phyloP scores from a whole-genome alignment of 2,329 filamentous ascomycete genomes.

The Arthroderma uncinatum region DNA sequence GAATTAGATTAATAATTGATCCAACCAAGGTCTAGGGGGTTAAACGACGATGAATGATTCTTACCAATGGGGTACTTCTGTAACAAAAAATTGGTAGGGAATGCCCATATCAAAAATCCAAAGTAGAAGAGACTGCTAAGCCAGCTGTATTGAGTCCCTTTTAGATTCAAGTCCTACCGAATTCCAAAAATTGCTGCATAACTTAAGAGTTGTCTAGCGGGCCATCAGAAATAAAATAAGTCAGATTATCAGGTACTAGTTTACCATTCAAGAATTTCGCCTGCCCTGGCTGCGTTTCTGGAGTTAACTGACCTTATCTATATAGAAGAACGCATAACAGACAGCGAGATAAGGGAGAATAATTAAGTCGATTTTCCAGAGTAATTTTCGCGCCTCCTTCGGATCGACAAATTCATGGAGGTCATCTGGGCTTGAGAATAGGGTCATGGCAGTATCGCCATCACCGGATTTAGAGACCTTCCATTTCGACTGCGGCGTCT shows the following conservation, averaged over 20 bases:
- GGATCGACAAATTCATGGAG: slow-evolving; percentile 38
- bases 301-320: slow-evolving; percentile 28
- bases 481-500: background rate
- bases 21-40: background rate
- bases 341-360: slow-evolving; percentile 47
- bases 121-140: slow-evolving; percentile 47
- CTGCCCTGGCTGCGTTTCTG: no score
- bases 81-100: slow-evolving; percentile 45
- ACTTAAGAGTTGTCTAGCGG: slow-evolving; percentile 44
- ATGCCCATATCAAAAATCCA: slow-evolving; percentile 44
- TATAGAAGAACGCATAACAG: slow-evolving; percentile 45
- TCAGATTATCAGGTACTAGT: no score
- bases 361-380: slow-evolving; percentile 49
- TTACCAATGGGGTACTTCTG: slow-evolving; percentile 42
- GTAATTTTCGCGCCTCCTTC: slow-evolving; percentile 37
- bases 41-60: slow-evolving; percentile 8
- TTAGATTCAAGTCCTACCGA: slow-evolving; percentile 45
- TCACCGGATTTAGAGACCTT: slow-evolving; percentile 18
- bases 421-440: slow-evolving; percentile 41
- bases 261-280: no score
- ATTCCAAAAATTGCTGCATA: slow-evolving; percentile 58
- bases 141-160: slow-evolving; percentile 50
- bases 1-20: background rate
- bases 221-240: background rate
- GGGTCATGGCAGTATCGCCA: slow-evolving; percentile 41